Evolutionary conservation across 2,329 filamentous ascomycete genomes (phyloP), one percentile per base, ranked within the genome.

Genomic region (Cladophialophora immunda): DNA sequence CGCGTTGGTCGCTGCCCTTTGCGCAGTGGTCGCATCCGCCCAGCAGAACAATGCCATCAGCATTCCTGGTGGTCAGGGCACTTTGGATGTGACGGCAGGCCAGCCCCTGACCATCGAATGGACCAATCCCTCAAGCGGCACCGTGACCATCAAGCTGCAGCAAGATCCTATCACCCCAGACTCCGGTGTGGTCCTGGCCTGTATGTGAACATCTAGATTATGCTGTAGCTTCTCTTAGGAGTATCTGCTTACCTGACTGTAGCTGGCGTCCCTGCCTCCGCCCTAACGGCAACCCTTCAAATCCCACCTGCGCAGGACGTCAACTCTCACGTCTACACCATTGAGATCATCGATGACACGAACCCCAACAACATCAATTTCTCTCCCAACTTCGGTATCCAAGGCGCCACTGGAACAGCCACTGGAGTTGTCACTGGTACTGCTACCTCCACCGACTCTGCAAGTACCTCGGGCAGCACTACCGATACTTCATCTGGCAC

Each of bases 71-170:
- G 74, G 71, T 17, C 58, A 66, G 30, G 64, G 60, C 47, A 81
- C 81, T 53, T 81, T 83, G 67, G 66, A 74, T 29, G 82, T 84
- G 72, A 79, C 75, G 15, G 82, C 82, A 50, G 84, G 84, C 59
- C 62, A 81, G 73, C 69, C 81, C 11, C 77, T 82, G 22, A 80
- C 78, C 11, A 74, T 87, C 56, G 78, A 72, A 58, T 87, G 85
- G 85, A 69, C 74, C 5, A 81, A 84, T 6, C 84, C 81, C 55
- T 85, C 83, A 64, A 60, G 71, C 25, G 83, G 68, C 65, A 84
- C 84, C 17, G 80, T 87, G 34, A 82, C 83, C 47, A 80, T 87
- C 72, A 81, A 81, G 50, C 76, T 87, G 65, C 79, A 82, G 69
- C 75, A 77, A 64, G 63, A 68, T 50, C 68, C 68, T n/a, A 76